Evolutionary conservation across 306 rosid species (phyloP), one percentile per base, ranked within the genome.

Genomic region (Clitoria ternatea): DNA sequence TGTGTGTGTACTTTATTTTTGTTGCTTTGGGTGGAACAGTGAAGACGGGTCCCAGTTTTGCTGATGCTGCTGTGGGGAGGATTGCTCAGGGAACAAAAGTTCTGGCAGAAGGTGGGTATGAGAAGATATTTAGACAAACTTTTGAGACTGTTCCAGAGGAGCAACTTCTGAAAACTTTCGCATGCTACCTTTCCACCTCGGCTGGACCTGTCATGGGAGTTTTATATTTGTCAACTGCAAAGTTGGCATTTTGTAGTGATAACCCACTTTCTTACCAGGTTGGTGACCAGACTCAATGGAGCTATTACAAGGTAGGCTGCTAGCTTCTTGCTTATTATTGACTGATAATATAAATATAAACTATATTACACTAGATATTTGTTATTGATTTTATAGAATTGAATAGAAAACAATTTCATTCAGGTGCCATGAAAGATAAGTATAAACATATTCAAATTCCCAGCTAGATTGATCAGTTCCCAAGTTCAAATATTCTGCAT

Each of bases 121-220:
- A 91, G 86, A 95, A 95, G 81, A 87, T 95, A 59, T 95, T 95
- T 74, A 80, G 85, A 36, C 92, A 85, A 39, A 83, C 81, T 57
- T 95, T 95, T 79, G 91, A 91, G 91, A 91, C 88, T 15, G 81
- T 77, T 63, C 91, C 91, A 0, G 96, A 89, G 70, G 99, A 95
- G 85, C 83, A 89, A 39, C 97, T 95, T 76, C 73, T 77, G 3
- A 91, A 87, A 84, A 83, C 99, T 3, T 94, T 69, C 87, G 99
- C 96, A 4, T 91, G 97, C 82, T 94, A 86, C 59, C 76, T 94
- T 17, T 91, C 99, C 61, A 94, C 99, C n/a, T 94, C 99, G 7
- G 99, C 96, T 70, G 99, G 99, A 44, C 99, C 99, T 9, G 92
- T 91, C 4, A 87, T 91, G 96, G 99, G 99, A 64, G 86, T 84